Percentiles rank a stretch among this genome's conserved stretches.
Evolutionary conservation across 2,329 filamentous ascomycete genomes (phyloP).

Genomic region (Pezicula carpinea): DNA sequence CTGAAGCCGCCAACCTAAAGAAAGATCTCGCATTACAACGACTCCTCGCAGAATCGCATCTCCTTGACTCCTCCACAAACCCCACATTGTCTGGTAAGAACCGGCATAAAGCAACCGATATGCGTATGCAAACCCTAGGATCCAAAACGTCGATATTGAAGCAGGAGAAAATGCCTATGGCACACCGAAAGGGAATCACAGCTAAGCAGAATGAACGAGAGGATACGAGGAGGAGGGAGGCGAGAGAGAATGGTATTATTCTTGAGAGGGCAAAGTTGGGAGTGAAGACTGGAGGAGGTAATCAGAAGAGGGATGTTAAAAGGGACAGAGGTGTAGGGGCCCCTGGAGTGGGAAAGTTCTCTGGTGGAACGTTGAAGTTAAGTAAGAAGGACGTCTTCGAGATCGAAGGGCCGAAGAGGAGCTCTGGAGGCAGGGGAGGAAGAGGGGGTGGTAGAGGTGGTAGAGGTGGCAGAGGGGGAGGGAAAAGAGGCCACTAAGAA

Average conservation of each 20-base stretch:
- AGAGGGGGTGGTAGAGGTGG: slow-evolving; percentile 26
- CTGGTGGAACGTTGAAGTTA: slow-evolving; percentile 72
- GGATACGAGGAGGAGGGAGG: slow-evolving; percentile 67
- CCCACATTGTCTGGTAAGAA: slow-evolving; percentile 55
- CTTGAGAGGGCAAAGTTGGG: slow-evolving; percentile 55
- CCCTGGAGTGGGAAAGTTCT: slow-evolving; percentile 76
- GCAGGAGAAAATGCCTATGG: slow-evolving; percentile 86
- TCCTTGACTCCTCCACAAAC: slow-evolving; percentile 60
- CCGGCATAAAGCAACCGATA: slow-evolving; percentile 75
- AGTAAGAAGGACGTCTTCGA: slow-evolving; percentile 71
- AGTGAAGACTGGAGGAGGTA: slow-evolving; percentile 31
- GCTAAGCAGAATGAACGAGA: slow-evolving; percentile 63
- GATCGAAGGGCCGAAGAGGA: slow-evolving; percentile 53
- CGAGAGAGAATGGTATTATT: slow-evolving; percentile 85
- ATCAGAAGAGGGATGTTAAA: slow-evolving; percentile 34
- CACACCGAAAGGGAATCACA: slow-evolving; percentile 78
- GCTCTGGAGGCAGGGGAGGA: slow-evolving; percentile 27
- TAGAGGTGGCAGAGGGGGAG: slow-evolving; percentile 12
- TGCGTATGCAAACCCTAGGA: slow-evolving; percentile 77
- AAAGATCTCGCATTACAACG: slow-evolving; percentile 91
- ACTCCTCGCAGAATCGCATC: slow-evolving; percentile 85
- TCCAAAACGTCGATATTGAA: slow-evolving; percentile 69
- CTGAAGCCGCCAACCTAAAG: slow-evolving; percentile 66
- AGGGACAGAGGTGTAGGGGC: slow-evolving; percentile 63
- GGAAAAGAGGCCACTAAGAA: slow-evolving; percentile 7